Base-by-base conservation (phyloP, 352 stramenopile genomes). In the Phytophthora tentaculata region DNA sequence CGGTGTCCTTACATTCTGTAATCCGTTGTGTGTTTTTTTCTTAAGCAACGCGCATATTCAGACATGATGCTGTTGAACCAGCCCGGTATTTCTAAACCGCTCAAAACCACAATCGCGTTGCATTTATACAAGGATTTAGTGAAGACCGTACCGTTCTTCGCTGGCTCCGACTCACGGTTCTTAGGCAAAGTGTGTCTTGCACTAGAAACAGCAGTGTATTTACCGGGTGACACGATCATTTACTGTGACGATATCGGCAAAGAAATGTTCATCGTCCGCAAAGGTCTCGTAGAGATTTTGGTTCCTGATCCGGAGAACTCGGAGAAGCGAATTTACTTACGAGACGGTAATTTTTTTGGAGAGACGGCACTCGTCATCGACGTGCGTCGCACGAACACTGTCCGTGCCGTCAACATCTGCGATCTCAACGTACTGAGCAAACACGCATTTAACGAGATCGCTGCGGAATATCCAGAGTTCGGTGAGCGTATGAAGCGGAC, bases 191-290 rank as follows among this genome's bases (percentile, higher is more conserved):
- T 92, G 0, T 94, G 86, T 43, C 79, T 94, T 13, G 83, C 81
- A 0, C 72, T 94, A 22, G 84, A 92, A 71, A 94, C 86, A 16
- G 83, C 86, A 2, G 86, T 92, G 16, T 94, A 92, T 58, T 64
- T 94, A 2, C 86, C 86, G 17, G 86, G 83, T 1, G 86, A 94
- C 37, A 91, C 78, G 6, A 91, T 92, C 56, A 93, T 95, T 64
- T 90, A 92, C 68, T 85, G 80, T 52, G 81, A 93, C 49, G 83
- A 93, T 35, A 90, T 94, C 16, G 88, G 87, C 60, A 91, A 90
- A 60, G 84, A 94, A 61, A 93, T 96, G 84, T 96, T 94, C 61
- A 93, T 96, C 47, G 79, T 96, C 7, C 83, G 82, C n/a, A 91
- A 91, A 66, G 89, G 89, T 0, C 67, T 94, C n/a, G 86, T 95